Evolutionary conservation across 768 basidiomycete species (phyloP), one percentile per base, ranked within the genome.

Genomic region (Suillus subaureus): DNA sequence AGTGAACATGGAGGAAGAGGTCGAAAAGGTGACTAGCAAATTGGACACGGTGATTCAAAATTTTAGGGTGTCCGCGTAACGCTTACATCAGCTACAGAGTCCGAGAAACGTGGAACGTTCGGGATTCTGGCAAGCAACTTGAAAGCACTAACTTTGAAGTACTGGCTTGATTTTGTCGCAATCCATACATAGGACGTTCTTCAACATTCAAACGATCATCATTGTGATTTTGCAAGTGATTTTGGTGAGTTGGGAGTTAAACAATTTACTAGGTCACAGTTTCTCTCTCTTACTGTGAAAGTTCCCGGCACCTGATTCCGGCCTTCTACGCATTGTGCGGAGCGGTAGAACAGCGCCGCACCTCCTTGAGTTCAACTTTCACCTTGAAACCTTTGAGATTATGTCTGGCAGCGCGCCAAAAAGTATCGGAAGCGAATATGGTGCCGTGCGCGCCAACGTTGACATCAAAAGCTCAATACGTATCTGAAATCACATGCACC

Each of bases 401-500:
- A 77, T 76, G 76, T 64, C 77, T 16, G 62, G 39, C 39, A 51
- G n/a, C 28, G 18, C 69, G 28, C 61, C 78, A 52, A 78, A 81
- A 68, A 86, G 84, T 69, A 84, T 88, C 62, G 93, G 92, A 18
- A 91, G 90, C 18, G 91, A 91, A 72, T 88, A 89, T 70, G 93
- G 93, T 33, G 81, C 87, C 61, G 77, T 95, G 13, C 85, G 93
- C 55, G 89, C 93, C 12, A 81, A 75, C 58, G 89, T 96, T 69
- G 85, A 94, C 71, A 72, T 89, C 80, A 78, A 42, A 85, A 79
- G 62, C 82, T 96, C 63, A 90, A 90, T 68, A 72, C 73, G 28
- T 95, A 92, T 75, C 84, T 98, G 68, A 72, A 79, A 61, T 73
- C 79, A 62, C 78, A 85, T 70, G 86, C 91, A 9, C 77, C 82